Conservation (phyloP, 305 asterid species). For the Nicotiana rustica region DNA sequence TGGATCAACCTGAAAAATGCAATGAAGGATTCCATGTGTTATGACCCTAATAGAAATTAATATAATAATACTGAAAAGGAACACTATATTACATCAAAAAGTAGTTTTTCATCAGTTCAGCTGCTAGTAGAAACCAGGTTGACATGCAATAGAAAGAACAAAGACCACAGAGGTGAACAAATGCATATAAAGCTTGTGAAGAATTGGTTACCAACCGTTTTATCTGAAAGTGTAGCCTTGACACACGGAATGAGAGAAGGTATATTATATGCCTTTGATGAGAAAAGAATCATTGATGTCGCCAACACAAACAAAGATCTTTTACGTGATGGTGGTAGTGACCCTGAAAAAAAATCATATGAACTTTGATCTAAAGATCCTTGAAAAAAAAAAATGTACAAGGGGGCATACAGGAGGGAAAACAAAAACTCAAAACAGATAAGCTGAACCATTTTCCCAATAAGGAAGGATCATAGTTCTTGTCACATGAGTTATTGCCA, state of each 20-base stretch:
- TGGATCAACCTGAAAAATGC: constrained; percentile 78
- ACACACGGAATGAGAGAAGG: constrained; percentile 61
- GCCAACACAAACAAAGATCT: constrained; percentile 94
- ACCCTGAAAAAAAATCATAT: constrained; percentile 58
- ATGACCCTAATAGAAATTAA: constrained; percentile 13
- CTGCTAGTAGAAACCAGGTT: constrained; percentile 29
- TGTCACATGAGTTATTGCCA: background rate
- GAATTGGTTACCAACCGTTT: constrained; percentile 55
- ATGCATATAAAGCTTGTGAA: constrained; percentile 14
- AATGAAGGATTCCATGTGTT: background rate
- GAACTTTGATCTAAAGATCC: constrained; percentile 7
- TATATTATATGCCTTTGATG: constrained; percentile 79
- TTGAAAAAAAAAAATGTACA: background rate
- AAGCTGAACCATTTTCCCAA: constrained; percentile 1
- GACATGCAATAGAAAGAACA: constrained; percentile 32
- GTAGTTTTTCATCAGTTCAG: constrained; percentile 4
- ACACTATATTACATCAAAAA: background rate
- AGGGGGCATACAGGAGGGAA: background rate
- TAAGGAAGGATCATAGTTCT: background rate
- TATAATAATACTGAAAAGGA: background rate
- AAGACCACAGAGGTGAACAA: constrained; percentile 24
- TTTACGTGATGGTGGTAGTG: constrained; percentile 82
- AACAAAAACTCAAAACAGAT: background rate
- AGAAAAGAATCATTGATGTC: constrained; percentile 83
- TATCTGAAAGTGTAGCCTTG: constrained; percentile 62